Evolutionary conservation across 2,329 filamentous ascomycete species (phyloP).

Genomic region (Sporothrix mexicana): DNA sequence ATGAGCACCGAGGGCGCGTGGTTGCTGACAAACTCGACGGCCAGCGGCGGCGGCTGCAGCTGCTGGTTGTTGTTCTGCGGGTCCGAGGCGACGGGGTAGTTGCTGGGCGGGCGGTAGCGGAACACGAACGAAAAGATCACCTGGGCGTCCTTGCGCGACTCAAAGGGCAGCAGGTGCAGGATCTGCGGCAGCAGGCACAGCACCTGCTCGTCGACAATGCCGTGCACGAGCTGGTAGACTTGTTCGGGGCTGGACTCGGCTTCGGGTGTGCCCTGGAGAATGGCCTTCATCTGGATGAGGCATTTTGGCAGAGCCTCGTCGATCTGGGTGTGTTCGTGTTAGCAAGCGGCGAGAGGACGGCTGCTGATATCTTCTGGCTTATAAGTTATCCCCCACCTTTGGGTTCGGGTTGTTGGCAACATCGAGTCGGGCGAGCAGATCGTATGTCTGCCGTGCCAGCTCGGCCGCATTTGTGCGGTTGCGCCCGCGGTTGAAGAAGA

Average conservation of each 20-base stretch:
- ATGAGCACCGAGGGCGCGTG: conserved; percentile 86
- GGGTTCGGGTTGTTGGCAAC: conserved; percentile 24
- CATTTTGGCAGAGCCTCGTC: conserved; percentile 83
- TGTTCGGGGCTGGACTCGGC: conserved; percentile 85
- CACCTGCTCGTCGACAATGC: conserved; percentile 85
- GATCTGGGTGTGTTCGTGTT: conserved; percentile 56
- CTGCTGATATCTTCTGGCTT: background rate
- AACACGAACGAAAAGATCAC: conserved; percentile 96
- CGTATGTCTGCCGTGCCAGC: conserved; percentile 39
- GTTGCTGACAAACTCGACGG: conserved; percentile 86
- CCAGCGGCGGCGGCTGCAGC: conserved; percentile 79
- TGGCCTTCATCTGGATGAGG: conserved; percentile 87
- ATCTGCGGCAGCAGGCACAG: conserved; percentile 82
- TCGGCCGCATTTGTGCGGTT: conserved; percentile 40
- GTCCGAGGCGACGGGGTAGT: conserved; percentile 27
- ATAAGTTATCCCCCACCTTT: conserved; percentile 34
- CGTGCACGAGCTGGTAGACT: conserved; percentile 82
- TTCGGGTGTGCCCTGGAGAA: conserved; percentile 92
- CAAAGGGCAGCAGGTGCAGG: conserved; percentile 87
- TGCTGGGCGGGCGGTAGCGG: conserved; percentile 75
- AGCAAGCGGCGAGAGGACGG: no score
- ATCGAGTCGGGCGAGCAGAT: conserved; percentile 39
- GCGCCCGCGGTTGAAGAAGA: conserved; percentile 39
- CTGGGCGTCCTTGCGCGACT: conserved; percentile 93
- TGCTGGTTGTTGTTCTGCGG: conserved; percentile 54